These are phyloP conservation scores for Ceratocystis papillata DNA, from an alignment of 2,329 filamentous ascomycete species.

Conservation along the genomic window DNA sequence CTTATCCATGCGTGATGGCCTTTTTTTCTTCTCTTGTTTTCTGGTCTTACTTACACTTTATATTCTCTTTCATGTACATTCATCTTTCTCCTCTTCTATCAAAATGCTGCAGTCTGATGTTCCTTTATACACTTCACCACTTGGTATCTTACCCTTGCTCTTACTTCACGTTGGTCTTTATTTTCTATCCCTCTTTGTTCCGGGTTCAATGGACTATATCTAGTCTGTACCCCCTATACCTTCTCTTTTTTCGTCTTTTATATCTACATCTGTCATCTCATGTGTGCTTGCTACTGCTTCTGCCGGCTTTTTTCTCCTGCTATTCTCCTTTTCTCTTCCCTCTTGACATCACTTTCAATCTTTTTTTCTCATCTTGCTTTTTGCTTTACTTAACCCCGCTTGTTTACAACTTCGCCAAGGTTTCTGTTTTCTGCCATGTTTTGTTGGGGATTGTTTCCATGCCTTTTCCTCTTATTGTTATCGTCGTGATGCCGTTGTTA, in stretches of 20 bases:
- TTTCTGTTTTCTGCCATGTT: not conserved
- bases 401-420: no score
- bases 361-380: not conserved
- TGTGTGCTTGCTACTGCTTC: not conserved
- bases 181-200: no score
- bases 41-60: not conserved
- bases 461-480: not conserved
- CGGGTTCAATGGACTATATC: no score
- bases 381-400: not conserved
- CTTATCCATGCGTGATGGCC: not conserved
- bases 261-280: not conserved
- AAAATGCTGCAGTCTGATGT: conserved; percentile 11
- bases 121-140: not conserved
- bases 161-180: no score
- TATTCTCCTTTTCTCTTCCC: not conserved
- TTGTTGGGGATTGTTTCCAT: not conserved
- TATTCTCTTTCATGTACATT: conserved; percentile 7
- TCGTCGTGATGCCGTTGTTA: not conserved
- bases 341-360: not conserved
- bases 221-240: no score
- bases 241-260: not conserved
- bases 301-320: not conserved
- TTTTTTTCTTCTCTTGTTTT: conserved; percentile 10
- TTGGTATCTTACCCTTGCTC: not conserved
- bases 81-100: not conserved